phyloP scores from a whole-genome alignment of 805 yeast genomes.

The Saccharomycopsis microspora region DNA sequence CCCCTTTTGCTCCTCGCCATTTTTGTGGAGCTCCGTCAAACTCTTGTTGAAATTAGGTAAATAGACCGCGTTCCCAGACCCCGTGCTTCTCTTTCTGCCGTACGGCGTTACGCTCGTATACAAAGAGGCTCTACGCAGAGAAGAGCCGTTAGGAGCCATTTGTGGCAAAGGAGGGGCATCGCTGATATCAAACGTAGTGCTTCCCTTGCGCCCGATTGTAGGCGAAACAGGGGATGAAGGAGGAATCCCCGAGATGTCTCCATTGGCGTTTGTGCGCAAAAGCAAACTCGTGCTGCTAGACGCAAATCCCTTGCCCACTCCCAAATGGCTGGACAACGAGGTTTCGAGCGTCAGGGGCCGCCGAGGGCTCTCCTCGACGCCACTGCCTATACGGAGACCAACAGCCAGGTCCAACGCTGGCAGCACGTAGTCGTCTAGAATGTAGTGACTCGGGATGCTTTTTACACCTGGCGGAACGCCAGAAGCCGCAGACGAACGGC shows the following conservation, averaged over 20 bases:
- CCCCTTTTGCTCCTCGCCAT: neutral
- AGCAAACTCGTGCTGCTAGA: neutral
- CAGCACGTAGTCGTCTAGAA: conserved; percentile 14
- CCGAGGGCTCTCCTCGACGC: neutral
- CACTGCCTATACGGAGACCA: neutral
- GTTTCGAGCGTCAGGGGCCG: conserved; percentile 15
- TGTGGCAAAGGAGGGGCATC: neutral
- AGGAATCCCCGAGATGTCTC: neutral
- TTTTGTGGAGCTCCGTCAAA: neutral
- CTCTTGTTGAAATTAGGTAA: neutral
- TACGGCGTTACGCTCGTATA: neutral
- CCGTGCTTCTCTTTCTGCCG: neutral
- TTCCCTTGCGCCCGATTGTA: too few species aligned
- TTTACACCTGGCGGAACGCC: conserved; percentile 9
- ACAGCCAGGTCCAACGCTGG: conserved; percentile 14
- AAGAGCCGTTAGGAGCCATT: too few species aligned
- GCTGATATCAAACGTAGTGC: neutral
- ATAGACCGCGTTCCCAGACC: neutral
- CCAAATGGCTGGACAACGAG: conserved; percentile 12
- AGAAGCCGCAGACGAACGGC: neutral
- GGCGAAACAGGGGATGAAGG: neutral
- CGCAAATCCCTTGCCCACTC: neutral
- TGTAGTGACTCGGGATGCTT: conserved; percentile 12
- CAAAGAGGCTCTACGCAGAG: neutral
- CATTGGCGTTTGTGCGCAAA: neutral